Percentiles rank a stretch among this genome's conserved stretches.
Evolutionary conservation across 129 eudicot species (phyloP).

Genomic region (Heracleum sosnowskyi): DNA sequence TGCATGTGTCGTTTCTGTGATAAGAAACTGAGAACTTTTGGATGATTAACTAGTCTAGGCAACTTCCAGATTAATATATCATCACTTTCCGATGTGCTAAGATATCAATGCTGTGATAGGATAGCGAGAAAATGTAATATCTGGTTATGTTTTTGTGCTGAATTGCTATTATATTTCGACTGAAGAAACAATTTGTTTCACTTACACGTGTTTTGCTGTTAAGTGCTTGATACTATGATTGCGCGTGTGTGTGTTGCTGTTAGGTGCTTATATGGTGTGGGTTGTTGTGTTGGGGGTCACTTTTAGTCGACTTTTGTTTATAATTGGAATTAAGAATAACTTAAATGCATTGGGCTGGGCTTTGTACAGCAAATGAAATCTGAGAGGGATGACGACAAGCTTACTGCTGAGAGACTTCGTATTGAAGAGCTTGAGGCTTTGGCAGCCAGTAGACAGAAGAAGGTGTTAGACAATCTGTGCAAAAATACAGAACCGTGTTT

Average conservation of each 20-base stretch:
- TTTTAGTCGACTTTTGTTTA: too few relatives aligned
- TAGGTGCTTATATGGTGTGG: too few relatives aligned
- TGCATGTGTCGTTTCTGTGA: too few relatives aligned
- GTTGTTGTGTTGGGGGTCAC: too few relatives aligned
- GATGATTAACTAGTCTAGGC: background rate
- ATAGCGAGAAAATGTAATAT: background rate
- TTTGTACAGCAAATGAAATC: conserved; percentile 75
- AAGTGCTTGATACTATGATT: too few relatives aligned
- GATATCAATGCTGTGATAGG: too few relatives aligned
- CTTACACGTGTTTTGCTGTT: too few relatives aligned
- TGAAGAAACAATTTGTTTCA: too few relatives aligned
- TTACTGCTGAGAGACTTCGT: conserved; percentile 59
- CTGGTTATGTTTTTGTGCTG: conserved; percentile 25
- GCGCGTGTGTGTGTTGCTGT: too few relatives aligned
- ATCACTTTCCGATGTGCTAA: background rate
- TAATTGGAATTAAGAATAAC: too few relatives aligned
- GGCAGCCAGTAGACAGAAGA: conserved; percentile 78
- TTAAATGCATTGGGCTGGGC: conserved; percentile 94
- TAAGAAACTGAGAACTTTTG: background rate
- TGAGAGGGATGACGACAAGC: conserved; percentile 88
- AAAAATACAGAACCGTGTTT: too few relatives aligned
- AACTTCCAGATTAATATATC: background rate
- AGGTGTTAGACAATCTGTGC: too few relatives aligned
- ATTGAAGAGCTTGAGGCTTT: conserved; percentile 88
- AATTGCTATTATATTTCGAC: conserved; percentile 28